Base-by-base conservation (phyloP, 1,139 yeast genomes). In the Yamadazyma trypodendri region DNA sequence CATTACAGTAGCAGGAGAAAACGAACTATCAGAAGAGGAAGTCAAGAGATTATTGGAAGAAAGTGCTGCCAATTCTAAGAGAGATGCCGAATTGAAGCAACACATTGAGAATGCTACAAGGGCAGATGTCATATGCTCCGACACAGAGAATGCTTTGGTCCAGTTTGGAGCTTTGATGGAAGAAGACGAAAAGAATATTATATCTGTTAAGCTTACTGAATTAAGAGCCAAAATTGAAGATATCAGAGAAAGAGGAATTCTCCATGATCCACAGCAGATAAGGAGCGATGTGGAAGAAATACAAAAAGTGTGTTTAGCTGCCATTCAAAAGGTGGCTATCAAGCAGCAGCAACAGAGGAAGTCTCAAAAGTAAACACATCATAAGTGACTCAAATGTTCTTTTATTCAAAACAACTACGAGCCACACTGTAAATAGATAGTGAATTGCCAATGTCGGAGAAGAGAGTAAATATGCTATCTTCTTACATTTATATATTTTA, bases 1-100 rank as follows among this genome's bases (percentile, higher is more conserved):
- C 0, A 82, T 84, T 32, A 83, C 84, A 28, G 88, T 84, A 0
- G 75, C 83, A 17, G 85, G 83, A 2, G 81, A 81, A 44, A 74
- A 84, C 2, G 88, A 87, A 1, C 61, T 84, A 43, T 70, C 84
- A 1, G 83, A 81, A 48, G 74, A 72, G 31, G 90, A 84, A 47
- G 74, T 84, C 24, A 67, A 76, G 27, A 59, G 61, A 32, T 63
- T 83, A 53, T 71, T 84, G 10, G 68, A 69, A 32, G 85, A 81
- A 38, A 72, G 80, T 51, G 58, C 61, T 24, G 58, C 53, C 20
- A 63, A 64, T 40, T 63, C 70, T 12, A 60, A 66, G 41, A 54
- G 58, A 20, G 84, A 78, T 51, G 68, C 64, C 31, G 67, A 64
- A 35, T 54, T 60, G 40, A 60, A 66, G 36, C 65, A 61, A 40